Evolutionary conservation across 495 filamentous ascomycete species (phyloP).

Genomic region (Lasiosphaeria hispida): DNA sequence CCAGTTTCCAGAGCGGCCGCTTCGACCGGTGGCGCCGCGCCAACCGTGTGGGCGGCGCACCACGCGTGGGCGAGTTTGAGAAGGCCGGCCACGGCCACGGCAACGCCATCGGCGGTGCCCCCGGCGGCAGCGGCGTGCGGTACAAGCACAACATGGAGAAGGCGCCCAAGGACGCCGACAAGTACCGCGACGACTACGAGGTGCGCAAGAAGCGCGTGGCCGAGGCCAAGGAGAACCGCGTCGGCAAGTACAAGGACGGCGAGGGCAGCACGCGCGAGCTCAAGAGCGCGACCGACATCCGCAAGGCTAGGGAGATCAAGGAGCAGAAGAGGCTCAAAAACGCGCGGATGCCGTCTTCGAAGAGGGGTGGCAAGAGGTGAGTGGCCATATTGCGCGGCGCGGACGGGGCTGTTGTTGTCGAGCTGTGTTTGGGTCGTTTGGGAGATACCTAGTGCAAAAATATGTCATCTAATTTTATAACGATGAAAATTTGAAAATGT

Average conservation of each 20-base stretch:
- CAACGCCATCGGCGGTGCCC: constrained; percentile 60
- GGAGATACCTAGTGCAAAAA: too few species aligned
- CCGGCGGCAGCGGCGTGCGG: constrained; percentile 34
- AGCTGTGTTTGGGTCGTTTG: too few species aligned
- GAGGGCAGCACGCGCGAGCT: constrained; percentile 70
- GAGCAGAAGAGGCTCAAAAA: constrained; percentile 84
- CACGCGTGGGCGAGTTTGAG: constrained; percentile 80
- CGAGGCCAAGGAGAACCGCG: constrained; percentile 80
- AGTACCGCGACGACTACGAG: constrained; percentile 82
- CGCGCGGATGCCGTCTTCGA: constrained; percentile 63
- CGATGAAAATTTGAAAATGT: too few species aligned
- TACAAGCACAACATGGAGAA: constrained; percentile 80
- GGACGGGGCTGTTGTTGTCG: too few species aligned
- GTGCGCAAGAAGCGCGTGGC: constrained; percentile 84
- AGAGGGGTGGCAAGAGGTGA: constrained; percentile 40
- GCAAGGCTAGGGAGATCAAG: constrained; percentile 71
- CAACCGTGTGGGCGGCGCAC: constrained; percentile 73
- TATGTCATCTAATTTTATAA: too few species aligned
- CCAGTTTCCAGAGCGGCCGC: constrained; percentile 85
- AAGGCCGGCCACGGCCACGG: constrained; percentile 61
- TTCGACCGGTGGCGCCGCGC: constrained; percentile 89
- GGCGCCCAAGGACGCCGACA: constrained; percentile 91
- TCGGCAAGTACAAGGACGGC: constrained; percentile 67
- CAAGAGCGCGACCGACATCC: constrained; percentile 76
- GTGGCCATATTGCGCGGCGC: too few species aligned